A percentile compares a stretch with the other conserved stretches of the same genome.
Evolutionary conservation across 768 basidiomycete genomes (phyloP).

Genomic region (Suillus ampliporus): DNA sequence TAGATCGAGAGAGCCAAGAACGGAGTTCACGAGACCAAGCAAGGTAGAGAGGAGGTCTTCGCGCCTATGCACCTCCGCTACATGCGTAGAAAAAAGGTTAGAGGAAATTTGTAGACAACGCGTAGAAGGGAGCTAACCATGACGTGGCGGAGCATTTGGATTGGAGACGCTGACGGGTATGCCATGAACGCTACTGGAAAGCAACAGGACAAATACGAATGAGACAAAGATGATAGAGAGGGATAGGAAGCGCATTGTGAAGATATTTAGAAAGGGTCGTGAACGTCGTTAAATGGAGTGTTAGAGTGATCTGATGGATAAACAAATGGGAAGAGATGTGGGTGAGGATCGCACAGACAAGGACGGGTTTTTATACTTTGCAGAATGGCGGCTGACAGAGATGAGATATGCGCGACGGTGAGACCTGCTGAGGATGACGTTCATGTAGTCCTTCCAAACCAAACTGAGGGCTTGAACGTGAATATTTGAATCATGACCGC

Average conservation of each 20-base stretch:
- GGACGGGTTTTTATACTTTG: background rate
- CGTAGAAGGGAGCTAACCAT: background rate
- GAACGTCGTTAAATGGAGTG: background rate
- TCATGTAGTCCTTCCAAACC: background rate
- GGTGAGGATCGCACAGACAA: slow-evolving; percentile 15
- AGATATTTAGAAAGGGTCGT: slow-evolving; percentile 16
- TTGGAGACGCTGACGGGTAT: slow-evolving; percentile 19
- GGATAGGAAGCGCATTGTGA: slow-evolving; percentile 30
- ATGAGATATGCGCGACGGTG: background rate
- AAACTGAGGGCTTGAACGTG: background rate
- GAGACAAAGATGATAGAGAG: slow-evolving; percentile 21
- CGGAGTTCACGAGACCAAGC: accelerated
- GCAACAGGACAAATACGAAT: slow-evolving; percentile 23
- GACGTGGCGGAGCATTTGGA: background rate
- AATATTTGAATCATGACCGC: background rate
- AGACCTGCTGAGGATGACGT: slow-evolving; percentile 1
- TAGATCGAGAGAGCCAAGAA: background rate
- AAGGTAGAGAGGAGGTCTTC: background rate
- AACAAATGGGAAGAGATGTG: slow-evolving; percentile 15
- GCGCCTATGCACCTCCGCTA: background rate
- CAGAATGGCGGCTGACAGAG: slow-evolving; percentile 3
- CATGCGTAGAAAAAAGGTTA: background rate
- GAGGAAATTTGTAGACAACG: background rate
- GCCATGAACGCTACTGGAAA: slow-evolving; percentile 22
- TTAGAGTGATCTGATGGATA: slow-evolving; percentile 10